Evolutionary conservation across 306 rosid species (phyloP), one percentile per base, ranked within the genome.

Genomic region (Corylus americana): DNA sequence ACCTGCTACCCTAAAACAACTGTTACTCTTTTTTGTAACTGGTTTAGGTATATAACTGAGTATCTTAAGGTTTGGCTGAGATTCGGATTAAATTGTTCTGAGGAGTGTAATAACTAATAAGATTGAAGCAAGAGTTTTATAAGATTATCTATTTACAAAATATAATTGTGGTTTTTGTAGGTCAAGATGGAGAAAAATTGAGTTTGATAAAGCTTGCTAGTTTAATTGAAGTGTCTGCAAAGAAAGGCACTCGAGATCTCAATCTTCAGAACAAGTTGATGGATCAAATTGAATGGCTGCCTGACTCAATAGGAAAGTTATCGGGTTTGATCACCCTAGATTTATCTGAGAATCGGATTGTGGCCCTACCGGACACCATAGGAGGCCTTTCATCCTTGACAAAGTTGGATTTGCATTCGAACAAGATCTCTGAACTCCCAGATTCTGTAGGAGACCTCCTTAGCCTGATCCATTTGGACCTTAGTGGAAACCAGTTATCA

Each of bases 241-340:
- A 92, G 86, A 93, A 90, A 76, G 95, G 93, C 5, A 86, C 89
- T 47, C 81, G 80, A 67, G 93, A 84, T 68, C 87, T 93, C 74
- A 84, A 90, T 63, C 92, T 93, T 29, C 86, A 69, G 71, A 87
- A 76, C 82, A 90, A 90, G 85, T 79, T 93, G 87, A 82, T 84
- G 92, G 91, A 89, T 66, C 97, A 87, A 77, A 89, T 93, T 55
- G 98, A 91, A 61, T 93, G 97, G 97, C 82, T 93, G n/a, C 98
- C 98, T 31, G 95, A 89, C 73, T 85, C 97, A 0, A 82, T 93
- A 66, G 98, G 98, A 29, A 93, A 93, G 90, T 80, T 93, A 76
- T 87, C 95, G 1, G 82, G 85, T 83, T 85, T 93, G 86, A 80
- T 87, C 12, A 74, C 94, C n/a, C 89, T 93, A 31, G 97, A 93